These are phyloP conservation scores for Ajuga chamaepitys DNA, from an alignment of 257 asterid genomes.

Conservation along the genomic window DNA sequence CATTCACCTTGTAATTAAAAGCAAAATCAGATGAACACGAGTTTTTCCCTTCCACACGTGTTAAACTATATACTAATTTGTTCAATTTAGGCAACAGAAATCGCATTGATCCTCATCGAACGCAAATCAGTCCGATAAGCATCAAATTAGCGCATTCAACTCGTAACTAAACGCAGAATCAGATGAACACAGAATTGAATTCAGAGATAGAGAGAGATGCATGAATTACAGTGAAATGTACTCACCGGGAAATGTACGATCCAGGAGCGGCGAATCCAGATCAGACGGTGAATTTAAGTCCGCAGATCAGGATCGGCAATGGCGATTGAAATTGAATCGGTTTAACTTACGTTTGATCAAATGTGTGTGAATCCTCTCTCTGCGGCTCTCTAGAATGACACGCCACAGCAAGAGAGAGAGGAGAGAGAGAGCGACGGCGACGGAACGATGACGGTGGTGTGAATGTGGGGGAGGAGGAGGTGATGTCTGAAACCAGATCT, in stretches of 20 bases:
- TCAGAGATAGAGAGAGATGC: neutral
- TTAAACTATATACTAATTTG: too few relatives aligned
- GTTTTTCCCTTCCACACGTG: neutral
- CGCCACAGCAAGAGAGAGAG: neutral
- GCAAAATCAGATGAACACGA: neutral
- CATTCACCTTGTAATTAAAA: constrained; percentile 10
- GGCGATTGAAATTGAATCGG: constrained; percentile 9
- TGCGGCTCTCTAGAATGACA: constrained; percentile 4
- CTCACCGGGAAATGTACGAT: constrained; percentile 32
- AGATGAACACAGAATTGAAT: neutral
- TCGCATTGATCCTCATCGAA: neutral
- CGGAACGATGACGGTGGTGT: neutral
- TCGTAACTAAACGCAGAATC: constrained; percentile 6
- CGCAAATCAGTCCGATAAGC: constrained; percentile 8
- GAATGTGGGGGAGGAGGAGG: constrained; percentile 5
- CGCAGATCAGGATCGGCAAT: constrained; percentile 28
- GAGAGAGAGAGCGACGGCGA: neutral
- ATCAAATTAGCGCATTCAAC: constrained; percentile 7
- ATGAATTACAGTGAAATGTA: neutral
- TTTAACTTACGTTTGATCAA: neutral
- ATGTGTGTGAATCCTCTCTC: neutral
- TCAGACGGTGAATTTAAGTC: constrained; percentile 19
- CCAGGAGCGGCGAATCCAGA: constrained; percentile 25
- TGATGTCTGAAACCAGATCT: constrained; percentile 21
- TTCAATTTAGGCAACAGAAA: neutral